Evolutionary conservation across 1,284 basidiomycete species (phyloP).

Genomic region (Ceratobasidium sp.): DNA sequence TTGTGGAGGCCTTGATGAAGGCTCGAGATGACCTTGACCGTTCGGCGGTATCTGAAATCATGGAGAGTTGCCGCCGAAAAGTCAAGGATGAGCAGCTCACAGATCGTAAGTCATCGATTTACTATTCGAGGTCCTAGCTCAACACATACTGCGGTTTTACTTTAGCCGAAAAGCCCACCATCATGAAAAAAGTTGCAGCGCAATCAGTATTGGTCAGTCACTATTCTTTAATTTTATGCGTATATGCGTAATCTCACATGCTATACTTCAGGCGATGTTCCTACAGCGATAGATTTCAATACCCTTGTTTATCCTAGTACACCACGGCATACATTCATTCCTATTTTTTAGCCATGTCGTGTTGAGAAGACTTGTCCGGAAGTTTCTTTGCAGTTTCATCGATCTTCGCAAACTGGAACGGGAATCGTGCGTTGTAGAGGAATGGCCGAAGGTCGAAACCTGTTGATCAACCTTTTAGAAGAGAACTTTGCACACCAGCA

Average conservation of each 20-base stretch:
- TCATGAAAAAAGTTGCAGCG: conserved; percentile 85
- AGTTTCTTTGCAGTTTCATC: conserved; percentile 81
- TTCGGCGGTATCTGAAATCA: conserved; percentile 85
- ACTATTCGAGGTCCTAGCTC: not conserved
- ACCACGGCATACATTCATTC: conserved; percentile 12
- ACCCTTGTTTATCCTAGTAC: conserved; percentile 10
- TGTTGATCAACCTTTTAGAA: conserved; percentile 51
- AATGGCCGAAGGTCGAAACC: conserved; percentile 97
- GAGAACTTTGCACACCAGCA: not conserved
- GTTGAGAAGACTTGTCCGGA: conserved; percentile 70
- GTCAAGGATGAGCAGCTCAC: conserved; percentile 85
- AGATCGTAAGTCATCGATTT: conserved; percentile 74
- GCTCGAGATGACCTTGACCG: conserved; percentile 92
- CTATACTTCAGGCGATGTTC: conserved; percentile 41
- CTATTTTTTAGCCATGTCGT: conserved; percentile 45
- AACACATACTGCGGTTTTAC: conserved; percentile 38
- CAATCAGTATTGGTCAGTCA: conserved; percentile 76
- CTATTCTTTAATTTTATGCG: conserved; percentile 56
- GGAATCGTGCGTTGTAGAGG: conserved; percentile 93
- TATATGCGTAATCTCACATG: conserved; percentile 22
- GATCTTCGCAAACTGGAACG: conserved; percentile 96
- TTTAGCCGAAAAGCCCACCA: conserved; percentile 76
- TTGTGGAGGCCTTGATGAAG: conserved; percentile 91
- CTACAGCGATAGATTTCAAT: conserved; percentile 35
- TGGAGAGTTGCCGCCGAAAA: conserved; percentile 94